Evolutionary conservation across 1,284 basidiomycete genomes (phyloP), one percentile per base, ranked within the genome.

Genomic region (Puccinia coronata): DNA sequence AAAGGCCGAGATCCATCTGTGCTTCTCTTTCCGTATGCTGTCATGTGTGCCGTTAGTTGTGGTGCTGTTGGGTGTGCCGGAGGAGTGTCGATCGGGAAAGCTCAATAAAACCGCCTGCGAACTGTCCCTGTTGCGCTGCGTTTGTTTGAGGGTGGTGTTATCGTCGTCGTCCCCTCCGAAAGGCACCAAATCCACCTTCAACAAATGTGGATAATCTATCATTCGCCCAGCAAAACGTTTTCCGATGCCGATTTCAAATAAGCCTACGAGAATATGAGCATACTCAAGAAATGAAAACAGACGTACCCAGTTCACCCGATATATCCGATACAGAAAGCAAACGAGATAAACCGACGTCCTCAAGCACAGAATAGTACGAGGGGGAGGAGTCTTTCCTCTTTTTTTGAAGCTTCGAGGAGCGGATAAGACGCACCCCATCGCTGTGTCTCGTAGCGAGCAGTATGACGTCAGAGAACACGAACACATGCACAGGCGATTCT

Each of bases 391-490:
- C 74, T 69, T 61, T 84, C 83, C 39, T 86, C 82, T 84, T 84
- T 82, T 83, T 34, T 63, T 36, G 70, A 63, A 75, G 61, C 81
- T 67, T 80, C 75, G 75, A 79, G 59, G 70, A 76, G 84, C 86
- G 59, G 82, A 83, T 28, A 31, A 75, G 84, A 55, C 14, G 63
- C 12, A 74, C 69, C 25, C 69, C 61, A 8, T 82, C 77, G n/a
- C 31, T 70, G 8, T 82, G 82, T 82, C 82, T 82, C 39, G 86
- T 86, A 23, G 89, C 88, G 28, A 92, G 84, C 41, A 93, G 83
- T 31, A 92, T 85, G 51, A 93, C 83, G 87, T 93, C 92, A 53
- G 90, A 90, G 85, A 93, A 92, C 11, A 93, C 88, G 77, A 92
- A 89, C 61, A 88, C 88, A 83, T 90, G 89, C 2, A 90, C 85